phyloP scores from a whole-genome alignment of 2,329 filamentous ascomycete species.

The Trichophyton benhamiae region DNA sequence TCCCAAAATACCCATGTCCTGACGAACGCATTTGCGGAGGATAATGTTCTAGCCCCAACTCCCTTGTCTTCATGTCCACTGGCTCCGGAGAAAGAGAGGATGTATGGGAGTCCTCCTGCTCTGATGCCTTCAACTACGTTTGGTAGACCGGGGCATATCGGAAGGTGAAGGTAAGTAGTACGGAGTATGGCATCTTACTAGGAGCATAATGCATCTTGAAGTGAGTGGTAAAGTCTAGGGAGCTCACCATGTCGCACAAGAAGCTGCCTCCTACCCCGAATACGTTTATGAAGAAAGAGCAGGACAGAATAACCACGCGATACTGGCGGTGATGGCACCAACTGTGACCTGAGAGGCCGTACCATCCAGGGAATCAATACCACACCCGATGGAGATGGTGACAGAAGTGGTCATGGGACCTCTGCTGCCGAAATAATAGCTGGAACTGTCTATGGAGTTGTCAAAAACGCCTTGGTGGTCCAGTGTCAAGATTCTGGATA shows the following conservation, averaged over 20 bases:
- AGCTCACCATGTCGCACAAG: conserved; percentile 19
- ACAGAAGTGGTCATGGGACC: conserved; percentile 28
- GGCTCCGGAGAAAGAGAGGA: too few relatives aligned
- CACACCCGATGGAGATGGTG: conserved; percentile 12
- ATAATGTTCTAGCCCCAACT: too few relatives aligned
- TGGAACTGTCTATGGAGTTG: conserved; percentile 25
- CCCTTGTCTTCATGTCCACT: too few relatives aligned
- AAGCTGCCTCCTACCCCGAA: conserved; percentile 18
- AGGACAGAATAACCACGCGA: conserved; percentile 26
- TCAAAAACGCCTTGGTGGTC: conserved; percentile 27
- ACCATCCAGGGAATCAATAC: conserved; percentile 26
- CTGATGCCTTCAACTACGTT: too few relatives aligned
- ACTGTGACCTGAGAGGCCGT: conserved; percentile 27
- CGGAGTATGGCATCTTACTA: too few relatives aligned
- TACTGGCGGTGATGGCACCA: conserved; percentile 24
- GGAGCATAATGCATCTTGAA: too few relatives aligned
- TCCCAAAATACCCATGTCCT: too few relatives aligned
- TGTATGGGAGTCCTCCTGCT: too few relatives aligned
- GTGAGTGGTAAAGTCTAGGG: too few relatives aligned
- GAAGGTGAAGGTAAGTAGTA: too few relatives aligned
- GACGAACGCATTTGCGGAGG: too few relatives aligned
- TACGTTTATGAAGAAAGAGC: conserved; percentile 24
- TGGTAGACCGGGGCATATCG: too few relatives aligned
- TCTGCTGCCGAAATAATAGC: conserved; percentile 28
- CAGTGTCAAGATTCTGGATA: conserved; percentile 40